Evolutionary conservation across 208 protist genomes (phyloP), one percentile per base, ranked within the genome.

Genomic region (Leptomonas pyrrhocoris): DNA sequence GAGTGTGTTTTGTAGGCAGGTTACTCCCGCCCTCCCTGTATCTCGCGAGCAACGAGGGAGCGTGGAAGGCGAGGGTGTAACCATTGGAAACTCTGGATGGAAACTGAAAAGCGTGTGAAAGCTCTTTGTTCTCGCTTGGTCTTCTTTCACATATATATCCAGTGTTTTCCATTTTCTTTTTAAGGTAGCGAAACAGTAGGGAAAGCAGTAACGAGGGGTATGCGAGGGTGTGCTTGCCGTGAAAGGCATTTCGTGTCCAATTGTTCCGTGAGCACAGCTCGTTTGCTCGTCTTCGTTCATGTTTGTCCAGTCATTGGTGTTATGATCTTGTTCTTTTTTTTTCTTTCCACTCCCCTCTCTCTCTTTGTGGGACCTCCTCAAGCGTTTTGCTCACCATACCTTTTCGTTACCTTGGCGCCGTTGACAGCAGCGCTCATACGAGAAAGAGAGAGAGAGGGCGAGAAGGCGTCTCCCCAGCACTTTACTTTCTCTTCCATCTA

Each of bases 81-180:
- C 51, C 51, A 7, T 6, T 18, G 28, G 36, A n/a, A n/a, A n/a
- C n/a, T n/a, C n/a, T n/a, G n/a, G n/a, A n/a, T n/a, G n/a, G n/a
- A n/a, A n/a, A n/a, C n/a, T n/a, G n/a, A n/a, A n/a, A n/a, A n/a
- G n/a, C n/a, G n/a, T n/a, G n/a, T n/a, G n/a, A n/a, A n/a, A 38
- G 34, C 34, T 38, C 9, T 38, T 38, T 9, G 34, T 38, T 38
- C 34, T 38, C 34, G 34, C 34, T 38, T 66, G 28, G 30, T 40
- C 19, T 55, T 34, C 30, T 59, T 19, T 18, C 9, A 23, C 23
- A 23, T 16, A 31, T 21, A 23, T 16, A 31, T 65, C 38, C 64
- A 69, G 38, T 74, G 60, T 66, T 74, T 53, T 57, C 65, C 27
- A n/a, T 58, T 48, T 77, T 57, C 61, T 21, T 42, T 51, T 50